Evolutionary conservation across 2,329 filamentous ascomycete species (phyloP).

Genomic region (Ophiostoma perfectum): DNA sequence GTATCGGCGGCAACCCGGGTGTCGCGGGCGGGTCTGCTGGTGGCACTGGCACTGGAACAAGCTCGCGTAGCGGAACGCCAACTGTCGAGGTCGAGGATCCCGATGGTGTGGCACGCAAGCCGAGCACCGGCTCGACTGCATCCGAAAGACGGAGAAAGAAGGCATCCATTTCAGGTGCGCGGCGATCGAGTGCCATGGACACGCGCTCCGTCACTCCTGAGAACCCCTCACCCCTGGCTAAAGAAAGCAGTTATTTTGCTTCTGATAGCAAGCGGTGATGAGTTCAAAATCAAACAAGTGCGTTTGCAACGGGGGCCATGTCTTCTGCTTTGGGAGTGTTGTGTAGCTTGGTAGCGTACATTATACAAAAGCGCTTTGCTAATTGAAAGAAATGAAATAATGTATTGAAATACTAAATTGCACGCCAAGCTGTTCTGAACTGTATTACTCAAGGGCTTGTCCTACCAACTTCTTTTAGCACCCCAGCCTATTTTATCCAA

Average conservation of each 20-base stretch:
- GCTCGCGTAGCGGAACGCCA: constrained; percentile 30
- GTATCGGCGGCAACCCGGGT: constrained; percentile 35
- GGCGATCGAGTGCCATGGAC: constrained; percentile 40
- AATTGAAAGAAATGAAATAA: neutral
- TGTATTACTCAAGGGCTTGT: too few relatives aligned
- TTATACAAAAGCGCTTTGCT: neutral
- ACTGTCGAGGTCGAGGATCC: constrained; percentile 42
- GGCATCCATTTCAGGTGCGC: constrained; percentile 26
- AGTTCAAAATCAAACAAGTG: neutral
- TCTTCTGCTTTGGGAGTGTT: neutral
- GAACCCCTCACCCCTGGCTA: constrained; percentile 48
- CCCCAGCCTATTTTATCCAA: too few relatives aligned
- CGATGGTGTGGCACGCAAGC: constrained; percentile 35
- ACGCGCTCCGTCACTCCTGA: constrained; percentile 52
- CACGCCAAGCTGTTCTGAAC: neutral
- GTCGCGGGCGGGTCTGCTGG: constrained; percentile 30
- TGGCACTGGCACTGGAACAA: constrained; percentile 27
- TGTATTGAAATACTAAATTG: neutral
- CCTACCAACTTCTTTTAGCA: too few relatives aligned
- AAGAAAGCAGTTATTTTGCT: constrained; percentile 39
- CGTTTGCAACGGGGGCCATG: neutral
- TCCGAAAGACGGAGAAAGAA: constrained; percentile 52
- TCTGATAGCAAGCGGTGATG: constrained; percentile 3
- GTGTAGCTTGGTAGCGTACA: neutral
- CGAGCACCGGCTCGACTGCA: constrained; percentile 44